Evolutionary conservation across 345 rosid genomes (phyloP).

Genomic region (Angophora floribunda): DNA sequence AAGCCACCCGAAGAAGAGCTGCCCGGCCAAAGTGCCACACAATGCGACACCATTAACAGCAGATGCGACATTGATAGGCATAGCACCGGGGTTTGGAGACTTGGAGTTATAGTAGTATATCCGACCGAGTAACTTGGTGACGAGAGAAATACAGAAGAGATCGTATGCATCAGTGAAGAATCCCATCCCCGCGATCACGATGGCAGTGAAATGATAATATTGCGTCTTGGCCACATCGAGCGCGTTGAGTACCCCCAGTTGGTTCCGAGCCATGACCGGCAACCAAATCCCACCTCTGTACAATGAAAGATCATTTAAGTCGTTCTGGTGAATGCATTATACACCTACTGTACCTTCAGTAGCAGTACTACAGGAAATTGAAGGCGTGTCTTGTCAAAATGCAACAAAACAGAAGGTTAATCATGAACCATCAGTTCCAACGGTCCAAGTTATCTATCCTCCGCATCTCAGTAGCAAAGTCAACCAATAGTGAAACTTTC

Average conservation of each 20-base stretch:
- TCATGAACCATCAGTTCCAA: not conserved
- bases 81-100: slow-evolving; percentile 30
- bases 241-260: slow-evolving; percentile 37
- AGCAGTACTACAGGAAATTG: not conserved
- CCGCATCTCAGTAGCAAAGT: not conserved
- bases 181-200: slow-evolving; percentile 84
- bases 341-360: not conserved
- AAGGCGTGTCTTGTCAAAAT: not conserved
- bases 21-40: slow-evolving; percentile 66
- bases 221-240: slow-evolving; percentile 65
- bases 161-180: slow-evolving; percentile 85
- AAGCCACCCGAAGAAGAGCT: slow-evolving; percentile 82
- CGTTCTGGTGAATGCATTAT: not conserved
- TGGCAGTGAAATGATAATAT: slow-evolving; percentile 53
- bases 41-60: slow-evolving; percentile 77
- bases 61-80: slow-evolving; percentile 37
- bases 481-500: not conserved
- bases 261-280: slow-evolving; percentile 29
- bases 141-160: slow-evolving; percentile 69
- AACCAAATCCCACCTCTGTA: not conserved
- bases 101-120: slow-evolving; percentile 39
- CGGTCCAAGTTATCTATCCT: not conserved
- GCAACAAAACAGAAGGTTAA: not conserved
- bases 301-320: not conserved
- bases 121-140: slow-evolving; percentile 76